These are phyloP conservation scores for Trichoderma breve DNA, from an alignment of 2,329 filamentous ascomycete species.

Conservation along the genomic window DNA sequence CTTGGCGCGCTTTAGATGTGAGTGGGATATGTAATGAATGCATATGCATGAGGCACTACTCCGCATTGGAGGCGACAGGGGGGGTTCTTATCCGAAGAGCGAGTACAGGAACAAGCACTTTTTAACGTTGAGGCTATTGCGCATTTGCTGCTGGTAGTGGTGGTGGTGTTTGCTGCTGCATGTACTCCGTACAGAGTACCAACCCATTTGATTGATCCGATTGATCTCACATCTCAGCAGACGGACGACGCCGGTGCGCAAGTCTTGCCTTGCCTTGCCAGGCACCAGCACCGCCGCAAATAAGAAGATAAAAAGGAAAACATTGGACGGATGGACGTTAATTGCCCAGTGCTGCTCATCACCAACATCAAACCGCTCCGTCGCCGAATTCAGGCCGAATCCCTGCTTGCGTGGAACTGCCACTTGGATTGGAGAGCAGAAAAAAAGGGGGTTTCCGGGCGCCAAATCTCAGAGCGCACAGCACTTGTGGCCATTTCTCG, in stretches of 20 bases:
- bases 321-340: neutral
- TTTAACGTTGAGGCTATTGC: conserved; percentile 9
- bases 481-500: neutral
- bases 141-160: neutral
- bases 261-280: neutral
- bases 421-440: neutral
- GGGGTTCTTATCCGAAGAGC: conserved; percentile 1
- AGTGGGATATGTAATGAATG: neutral
- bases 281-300: neutral
- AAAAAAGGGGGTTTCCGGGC: neutral
- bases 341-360: neutral
- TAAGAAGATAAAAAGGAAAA: neutral
- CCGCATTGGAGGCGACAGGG: neutral
- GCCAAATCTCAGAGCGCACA: neutral
- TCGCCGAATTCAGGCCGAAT: conserved; percentile 14
- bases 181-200: neutral
- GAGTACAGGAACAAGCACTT: neutral
- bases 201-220: neutral
- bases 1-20: conserved; percentile 3
- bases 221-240: neutral
- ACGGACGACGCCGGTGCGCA: neutral
- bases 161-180: neutral
- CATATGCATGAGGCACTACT: conserved; percentile 2
- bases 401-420: conserved; percentile 16
- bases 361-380: conserved; percentile 13